Conservation (phyloP, 2,329 filamentous ascomycete genomes). For the Thielaviopsis populi region DNA sequence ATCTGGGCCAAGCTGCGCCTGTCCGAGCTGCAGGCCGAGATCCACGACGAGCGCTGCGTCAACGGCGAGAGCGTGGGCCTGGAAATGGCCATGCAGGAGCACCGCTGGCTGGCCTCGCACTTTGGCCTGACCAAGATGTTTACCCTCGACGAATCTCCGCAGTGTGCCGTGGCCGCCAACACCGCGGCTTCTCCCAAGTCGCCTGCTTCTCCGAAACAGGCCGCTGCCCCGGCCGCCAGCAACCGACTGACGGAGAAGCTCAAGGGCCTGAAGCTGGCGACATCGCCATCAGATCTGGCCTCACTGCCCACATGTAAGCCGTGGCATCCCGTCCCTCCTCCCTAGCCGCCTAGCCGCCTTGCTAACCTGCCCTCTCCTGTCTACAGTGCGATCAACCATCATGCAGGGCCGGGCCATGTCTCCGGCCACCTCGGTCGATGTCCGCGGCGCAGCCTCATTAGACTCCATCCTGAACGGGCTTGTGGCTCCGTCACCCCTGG, state of each 20-base stretch:
- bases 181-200: not conserved
- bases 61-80: slow-evolving; percentile 73
- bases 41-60: slow-evolving; percentile 52
- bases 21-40: slow-evolving; percentile 60
- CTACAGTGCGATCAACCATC: slow-evolving; percentile 15
- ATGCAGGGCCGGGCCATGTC: slow-evolving; percentile 16
- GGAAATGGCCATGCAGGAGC: slow-evolving; percentile 71
- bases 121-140: slow-evolving; percentile 43
- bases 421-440: slow-evolving; percentile 6
- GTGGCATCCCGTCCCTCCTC: too few relatives aligned
- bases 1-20: slow-evolving; percentile 79
- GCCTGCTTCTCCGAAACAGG: not conserved
- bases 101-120: slow-evolving; percentile 69
- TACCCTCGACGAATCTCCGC: slow-evolving; percentile 17
- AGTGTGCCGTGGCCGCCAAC: not conserved
- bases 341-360: too few relatives aligned
- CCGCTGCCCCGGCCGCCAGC: not conserved
- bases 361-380: not conserved
- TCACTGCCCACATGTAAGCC: slow-evolving; percentile 13
- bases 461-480: slow-evolving; percentile 11
- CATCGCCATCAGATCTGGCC: slow-evolving; percentile 16
- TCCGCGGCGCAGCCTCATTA: slow-evolving; percentile 11
- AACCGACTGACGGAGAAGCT: slow-evolving; percentile 16
- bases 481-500: not conserved
- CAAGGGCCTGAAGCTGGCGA: slow-evolving; percentile 16